Conservation (phyloP, 2,329 filamentous ascomycete species). For the Botrytis medusae region DNA sequence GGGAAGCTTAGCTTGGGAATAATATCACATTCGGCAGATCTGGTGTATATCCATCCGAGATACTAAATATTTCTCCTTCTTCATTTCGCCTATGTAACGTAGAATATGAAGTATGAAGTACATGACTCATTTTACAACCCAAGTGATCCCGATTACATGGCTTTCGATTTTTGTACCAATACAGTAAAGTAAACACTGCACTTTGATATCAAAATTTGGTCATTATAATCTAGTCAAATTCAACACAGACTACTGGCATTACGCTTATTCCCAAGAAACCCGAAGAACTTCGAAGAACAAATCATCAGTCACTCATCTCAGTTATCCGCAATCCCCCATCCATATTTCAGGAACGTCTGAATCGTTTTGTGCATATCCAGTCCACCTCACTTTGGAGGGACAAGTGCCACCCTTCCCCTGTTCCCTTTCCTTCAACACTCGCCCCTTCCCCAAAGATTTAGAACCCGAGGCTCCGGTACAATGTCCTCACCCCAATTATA, state of each 20-base stretch:
- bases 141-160: accelerated
- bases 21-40: not conserved
- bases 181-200: not conserved
- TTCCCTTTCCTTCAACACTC: not conserved
- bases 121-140: not conserved
- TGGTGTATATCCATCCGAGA: not conserved
- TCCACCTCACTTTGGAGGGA: not conserved
- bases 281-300: not conserved
- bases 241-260: not conserved
- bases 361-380: not conserved
- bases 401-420: not conserved
- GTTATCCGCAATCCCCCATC: not conserved
- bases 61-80: not conserved
- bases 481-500: accelerated
- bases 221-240: not conserved
- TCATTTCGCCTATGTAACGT: not conserved
- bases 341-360: not conserved
- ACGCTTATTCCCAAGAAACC: not conserved
- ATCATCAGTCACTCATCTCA: not conserved
- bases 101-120: not conserved
- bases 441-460: not conserved
- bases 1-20: not conserved
- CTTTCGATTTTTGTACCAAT: not conserved
- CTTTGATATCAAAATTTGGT: not conserved
- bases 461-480: not conserved